phyloP scores from a whole-genome alignment of 148 eudicot species.

The Nyssa sinensis region DNA sequence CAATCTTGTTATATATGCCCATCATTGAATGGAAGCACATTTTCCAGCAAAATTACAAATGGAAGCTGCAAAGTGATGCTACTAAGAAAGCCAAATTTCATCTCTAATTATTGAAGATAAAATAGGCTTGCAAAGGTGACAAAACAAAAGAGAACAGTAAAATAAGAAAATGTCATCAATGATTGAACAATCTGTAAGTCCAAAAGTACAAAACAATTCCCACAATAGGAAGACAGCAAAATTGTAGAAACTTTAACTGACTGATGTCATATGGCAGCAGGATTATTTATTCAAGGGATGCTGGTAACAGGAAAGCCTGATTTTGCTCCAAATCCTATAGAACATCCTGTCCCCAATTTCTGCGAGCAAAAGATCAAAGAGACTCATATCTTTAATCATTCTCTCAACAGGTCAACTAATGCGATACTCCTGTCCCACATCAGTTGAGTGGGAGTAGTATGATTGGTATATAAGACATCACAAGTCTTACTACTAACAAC shows the following conservation, averaged over 20 bases:
- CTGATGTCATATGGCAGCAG: not conserved
- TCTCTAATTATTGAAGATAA: too few species aligned
- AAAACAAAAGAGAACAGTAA: not conserved
- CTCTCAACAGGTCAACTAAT: too few species aligned
- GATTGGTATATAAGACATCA: too few species aligned
- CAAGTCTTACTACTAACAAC: too few species aligned
- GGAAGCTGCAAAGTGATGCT: not conserved
- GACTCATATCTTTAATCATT: too few species aligned
- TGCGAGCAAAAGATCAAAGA: not conserved
- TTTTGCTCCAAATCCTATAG: not conserved
- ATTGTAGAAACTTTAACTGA: not conserved
- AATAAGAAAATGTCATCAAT: not conserved
- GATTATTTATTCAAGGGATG: not conserved
- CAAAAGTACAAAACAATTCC: not conserved
- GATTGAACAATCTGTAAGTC: not conserved
- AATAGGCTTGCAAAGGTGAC: not conserved
- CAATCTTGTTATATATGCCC: not conserved
- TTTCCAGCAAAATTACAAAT: conserved; percentile 1
- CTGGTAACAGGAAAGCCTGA: not conserved
- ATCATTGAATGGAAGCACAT: not conserved
- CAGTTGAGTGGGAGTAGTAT: too few species aligned
- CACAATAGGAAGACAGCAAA: not conserved
- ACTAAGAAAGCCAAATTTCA: too few species aligned
- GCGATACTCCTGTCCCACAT: too few species aligned
- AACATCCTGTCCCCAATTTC: not conserved